Percentiles rank a stretch among this genome's conserved stretches.
Evolutionary conservation across 1,284 basidiomycete species (phyloP).

Genomic region (Singerocomus inundabilis): DNA sequence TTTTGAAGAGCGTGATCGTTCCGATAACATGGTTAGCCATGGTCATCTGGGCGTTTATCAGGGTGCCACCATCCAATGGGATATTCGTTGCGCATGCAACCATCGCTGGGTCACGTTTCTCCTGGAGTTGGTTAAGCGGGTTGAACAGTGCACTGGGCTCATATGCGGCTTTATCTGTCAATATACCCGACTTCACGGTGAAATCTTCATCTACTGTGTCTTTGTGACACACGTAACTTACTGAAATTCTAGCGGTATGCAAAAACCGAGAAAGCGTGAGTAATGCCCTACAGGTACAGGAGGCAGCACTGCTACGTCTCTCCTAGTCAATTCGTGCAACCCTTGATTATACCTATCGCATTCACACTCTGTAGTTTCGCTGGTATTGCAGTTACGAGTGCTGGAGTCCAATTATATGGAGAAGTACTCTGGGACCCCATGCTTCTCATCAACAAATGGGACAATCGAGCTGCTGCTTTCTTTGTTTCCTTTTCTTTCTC

Average conservation of each 20-base stretch:
- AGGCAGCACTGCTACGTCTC: constrained; percentile 1
- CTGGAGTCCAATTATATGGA: constrained; percentile 50
- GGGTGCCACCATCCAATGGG: constrained; percentile 46
- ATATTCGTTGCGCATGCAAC: constrained; percentile 43
- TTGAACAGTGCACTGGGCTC: constrained; percentile 55
- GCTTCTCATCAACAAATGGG: constrained; percentile 52
- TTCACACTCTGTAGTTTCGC: constrained; percentile 58
- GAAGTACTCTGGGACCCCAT: constrained; percentile 50
- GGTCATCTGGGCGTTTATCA: constrained; percentile 58
- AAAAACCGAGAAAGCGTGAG: constrained; percentile 29
- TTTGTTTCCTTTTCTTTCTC: constrained; percentile 58
- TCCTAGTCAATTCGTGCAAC: constrained; percentile 52
- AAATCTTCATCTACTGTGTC: constrained; percentile 6
- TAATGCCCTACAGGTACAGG: not conserved
- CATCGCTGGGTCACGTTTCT: constrained; percentile 40
- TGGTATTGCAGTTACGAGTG: constrained; percentile 55
- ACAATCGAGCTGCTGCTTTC: constrained; percentile 67
- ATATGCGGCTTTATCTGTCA: constrained; percentile 51
- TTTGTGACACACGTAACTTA: not conserved
- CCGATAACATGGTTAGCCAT: constrained; percentile 57
- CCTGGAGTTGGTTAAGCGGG: constrained; percentile 56
- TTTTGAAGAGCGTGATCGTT: constrained; percentile 55
- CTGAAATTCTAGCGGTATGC: constrained; percentile 25
- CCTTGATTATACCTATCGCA: constrained; percentile 54
- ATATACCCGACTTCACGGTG: constrained; percentile 58